Evolutionary conservation across 129 eudicot species (phyloP).

Genomic region (Centrapalus pauciflorus): DNA sequence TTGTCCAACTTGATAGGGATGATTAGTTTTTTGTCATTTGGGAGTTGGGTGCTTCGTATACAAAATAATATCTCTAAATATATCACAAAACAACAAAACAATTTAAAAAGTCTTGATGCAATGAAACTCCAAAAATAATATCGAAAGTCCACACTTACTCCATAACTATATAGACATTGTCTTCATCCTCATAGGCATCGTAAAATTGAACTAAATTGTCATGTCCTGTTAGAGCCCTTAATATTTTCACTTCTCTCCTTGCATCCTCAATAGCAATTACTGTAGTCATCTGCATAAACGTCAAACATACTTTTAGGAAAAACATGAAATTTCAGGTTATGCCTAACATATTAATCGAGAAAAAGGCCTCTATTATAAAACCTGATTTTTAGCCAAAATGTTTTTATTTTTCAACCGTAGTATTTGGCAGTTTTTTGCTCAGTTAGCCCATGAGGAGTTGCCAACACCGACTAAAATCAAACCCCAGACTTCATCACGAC

Average conservation of each 20-base stretch:
- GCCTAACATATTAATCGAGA: background rate
- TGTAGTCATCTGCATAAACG: constrained; percentile 79
- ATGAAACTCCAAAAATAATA: background rate
- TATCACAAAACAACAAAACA: background rate
- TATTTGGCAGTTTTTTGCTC: too few relatives aligned
- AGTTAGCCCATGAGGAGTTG: too few relatives aligned
- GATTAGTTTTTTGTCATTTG: too few relatives aligned
- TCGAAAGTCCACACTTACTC: constrained; percentile 58
- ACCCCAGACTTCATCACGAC: background rate
- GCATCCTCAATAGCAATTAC: constrained; percentile 95
- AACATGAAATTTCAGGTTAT: background rate
- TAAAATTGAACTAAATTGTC: constrained; percentile 88
- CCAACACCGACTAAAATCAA: too few relatives aligned
- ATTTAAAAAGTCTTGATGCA: background rate
- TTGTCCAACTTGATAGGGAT: too few relatives aligned
- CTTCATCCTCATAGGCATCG: constrained; percentile 95
- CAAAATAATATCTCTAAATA: background rate
- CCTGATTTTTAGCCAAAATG: too few relatives aligned
- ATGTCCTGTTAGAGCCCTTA: constrained; percentile 87
- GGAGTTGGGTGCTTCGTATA: background rate
- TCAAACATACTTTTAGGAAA: constrained; percentile 7
- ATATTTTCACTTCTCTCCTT: constrained; percentile 89
- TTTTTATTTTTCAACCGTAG: too few relatives aligned
- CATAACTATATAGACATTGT: constrained; percentile 87
- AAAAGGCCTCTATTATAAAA: background rate